Conservation (phyloP, 2,329 filamentous ascomycete species). For the Colletotrichum spinosum region DNA sequence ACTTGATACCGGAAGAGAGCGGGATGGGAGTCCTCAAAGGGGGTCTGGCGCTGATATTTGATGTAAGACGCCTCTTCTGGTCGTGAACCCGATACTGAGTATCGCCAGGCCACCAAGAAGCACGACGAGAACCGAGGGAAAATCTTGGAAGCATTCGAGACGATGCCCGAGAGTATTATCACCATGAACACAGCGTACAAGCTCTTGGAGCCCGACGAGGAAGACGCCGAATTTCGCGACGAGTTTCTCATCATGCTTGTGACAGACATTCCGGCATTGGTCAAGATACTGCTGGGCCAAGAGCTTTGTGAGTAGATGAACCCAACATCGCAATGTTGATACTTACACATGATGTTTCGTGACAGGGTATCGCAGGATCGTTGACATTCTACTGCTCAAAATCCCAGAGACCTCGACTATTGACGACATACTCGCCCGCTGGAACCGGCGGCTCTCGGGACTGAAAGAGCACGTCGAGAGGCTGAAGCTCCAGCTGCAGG, state of each 20-base stretch:
- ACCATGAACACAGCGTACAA: conserved; percentile 3
- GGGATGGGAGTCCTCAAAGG: neutral
- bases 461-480: neutral
- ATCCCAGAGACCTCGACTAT: neutral
- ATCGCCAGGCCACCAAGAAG: neutral
- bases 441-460: neutral
- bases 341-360: too few relatives aligned
- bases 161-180: conserved; percentile 3
- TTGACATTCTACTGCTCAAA: neutral
- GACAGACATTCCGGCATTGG: neutral
- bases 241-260: neutral
- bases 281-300: conserved; percentile 1
- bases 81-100: too few relatives aligned
- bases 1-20: neutral
- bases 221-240: neutral
- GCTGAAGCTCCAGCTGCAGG: neutral
- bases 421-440: neutral
- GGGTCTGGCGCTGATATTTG: neutral
- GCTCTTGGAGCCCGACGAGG: neutral
- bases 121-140: neutral
- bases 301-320: neutral
- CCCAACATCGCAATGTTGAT: neutral
- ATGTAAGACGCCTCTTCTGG: neutral
- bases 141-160: neutral
- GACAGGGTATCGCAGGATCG: neutral